Percentiles rank a stretch among this genome's conserved stretches.
Conservation (phyloP, 441 rosid species). For the Theobroma grandiflorum region DNA sequence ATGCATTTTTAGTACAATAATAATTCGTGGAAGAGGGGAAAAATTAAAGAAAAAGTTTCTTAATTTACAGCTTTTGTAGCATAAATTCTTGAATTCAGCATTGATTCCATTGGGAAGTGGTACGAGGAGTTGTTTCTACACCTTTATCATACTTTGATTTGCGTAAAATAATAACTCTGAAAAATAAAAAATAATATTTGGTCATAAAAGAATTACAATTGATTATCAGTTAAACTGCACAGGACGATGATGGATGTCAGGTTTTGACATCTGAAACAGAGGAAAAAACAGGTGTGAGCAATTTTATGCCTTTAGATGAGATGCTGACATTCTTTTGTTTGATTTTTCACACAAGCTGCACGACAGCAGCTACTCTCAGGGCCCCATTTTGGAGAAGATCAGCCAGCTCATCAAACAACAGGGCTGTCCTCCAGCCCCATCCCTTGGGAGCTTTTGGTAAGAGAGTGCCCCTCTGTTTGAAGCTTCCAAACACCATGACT, state of each 20-base stretch:
- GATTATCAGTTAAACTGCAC: background rate
- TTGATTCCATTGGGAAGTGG: background rate
- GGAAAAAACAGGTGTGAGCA: background rate
- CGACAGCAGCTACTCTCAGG: conserved; percentile 83
- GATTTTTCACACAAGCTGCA: conserved; percentile 77
- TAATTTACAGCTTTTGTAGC: background rate
- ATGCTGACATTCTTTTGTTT: background rate
- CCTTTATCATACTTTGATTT: background rate
- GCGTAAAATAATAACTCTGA: background rate
- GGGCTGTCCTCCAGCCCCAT: conserved; percentile 99
- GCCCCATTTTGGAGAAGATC: conserved; percentile 90
- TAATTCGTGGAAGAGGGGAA: background rate
- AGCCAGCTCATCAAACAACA: conserved; percentile 84
- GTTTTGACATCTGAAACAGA: background rate
- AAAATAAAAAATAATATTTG: background rate
- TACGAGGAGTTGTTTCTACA: background rate
- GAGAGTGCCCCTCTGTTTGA: conserved; percentile 88
- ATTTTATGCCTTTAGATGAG: background rate
- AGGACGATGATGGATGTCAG: background rate
- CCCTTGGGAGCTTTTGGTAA: conserved; percentile 98
- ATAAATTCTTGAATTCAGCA: conserved; percentile 1
- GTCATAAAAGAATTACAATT: conserved; percentile 1
- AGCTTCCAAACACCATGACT: conserved; percentile 87
- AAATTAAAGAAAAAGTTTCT: background rate
- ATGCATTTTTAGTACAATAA: background rate